Conservation (phyloP, 257 asterid species). For the Ajuga chamaepitys region DNA sequence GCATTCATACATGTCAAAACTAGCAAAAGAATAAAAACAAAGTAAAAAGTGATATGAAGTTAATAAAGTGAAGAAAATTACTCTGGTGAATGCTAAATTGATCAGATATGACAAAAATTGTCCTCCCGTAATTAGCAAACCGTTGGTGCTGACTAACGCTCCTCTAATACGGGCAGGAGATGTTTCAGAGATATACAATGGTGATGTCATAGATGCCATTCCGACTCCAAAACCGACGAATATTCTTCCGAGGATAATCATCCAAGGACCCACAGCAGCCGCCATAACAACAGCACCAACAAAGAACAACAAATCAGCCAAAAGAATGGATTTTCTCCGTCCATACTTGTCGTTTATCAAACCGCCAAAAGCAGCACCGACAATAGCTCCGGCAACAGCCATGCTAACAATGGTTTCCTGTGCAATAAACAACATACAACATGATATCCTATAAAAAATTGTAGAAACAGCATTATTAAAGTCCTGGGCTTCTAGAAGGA, state of each 20-base stretch:
- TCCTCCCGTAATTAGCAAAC: slow-evolving; percentile 75
- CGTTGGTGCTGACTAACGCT: slow-evolving; percentile 77
- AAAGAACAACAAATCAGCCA: slow-evolving; percentile 61
- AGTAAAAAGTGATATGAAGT: not conserved
- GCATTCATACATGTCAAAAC: not conserved
- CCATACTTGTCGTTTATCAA: slow-evolving; percentile 59
- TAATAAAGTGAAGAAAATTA: slow-evolving; percentile 6
- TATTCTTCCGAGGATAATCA: slow-evolving; percentile 63
- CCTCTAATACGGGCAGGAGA: slow-evolving; percentile 84
- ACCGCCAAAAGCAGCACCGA: slow-evolving; percentile 81
- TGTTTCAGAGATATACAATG: slow-evolving; percentile 75
- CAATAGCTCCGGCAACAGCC: slow-evolving; percentile 73
- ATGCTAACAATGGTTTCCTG: slow-evolving; percentile 85
- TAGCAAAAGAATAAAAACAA: not conserved
- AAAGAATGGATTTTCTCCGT: slow-evolving; percentile 51
- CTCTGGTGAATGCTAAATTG: slow-evolving; percentile 69
- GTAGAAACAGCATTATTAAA: too few relatives aligned
- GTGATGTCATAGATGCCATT: slow-evolving; percentile 88
- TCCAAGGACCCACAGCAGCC: slow-evolving; percentile 50
- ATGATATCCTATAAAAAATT: too few relatives aligned
- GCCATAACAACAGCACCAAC: slow-evolving; percentile 65
- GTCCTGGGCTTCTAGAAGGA: too few relatives aligned
- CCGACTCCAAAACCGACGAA: slow-evolving; percentile 85
- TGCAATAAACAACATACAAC: too few relatives aligned
- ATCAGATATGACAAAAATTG: slow-evolving; percentile 67